A percentile compares a stretch with the other conserved stretches of the same genome.
Evolutionary conservation across 208 protist genomes (phyloP).

Genomic region (Trypanosoma platydactyli): DNA sequence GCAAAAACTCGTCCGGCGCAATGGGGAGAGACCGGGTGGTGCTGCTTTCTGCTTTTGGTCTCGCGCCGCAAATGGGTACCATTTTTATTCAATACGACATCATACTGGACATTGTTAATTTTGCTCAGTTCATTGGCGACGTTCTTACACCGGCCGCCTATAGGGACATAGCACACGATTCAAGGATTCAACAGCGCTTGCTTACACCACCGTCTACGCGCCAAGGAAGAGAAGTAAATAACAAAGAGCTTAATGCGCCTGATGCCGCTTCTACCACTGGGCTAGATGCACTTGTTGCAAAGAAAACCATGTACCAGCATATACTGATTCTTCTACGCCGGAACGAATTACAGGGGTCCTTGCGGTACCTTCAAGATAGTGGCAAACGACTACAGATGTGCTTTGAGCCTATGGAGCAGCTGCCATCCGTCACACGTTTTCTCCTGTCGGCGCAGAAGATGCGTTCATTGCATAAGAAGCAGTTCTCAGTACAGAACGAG

Average conservation of each 20-base stretch:
- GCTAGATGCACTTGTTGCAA: background rate
- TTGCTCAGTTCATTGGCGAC: conserved; percentile 58
- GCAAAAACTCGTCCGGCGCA: background rate
- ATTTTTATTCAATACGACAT: conserved; percentile 72
- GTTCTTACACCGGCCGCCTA: conserved; percentile 40
- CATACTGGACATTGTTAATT: conserved; percentile 62
- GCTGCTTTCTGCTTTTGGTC: conserved; percentile 58
- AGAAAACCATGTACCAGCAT: conserved; percentile 37
- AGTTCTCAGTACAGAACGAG: conserved; percentile 58
- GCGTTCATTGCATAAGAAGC: conserved; percentile 54
- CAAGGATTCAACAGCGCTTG: conserved; percentile 10
- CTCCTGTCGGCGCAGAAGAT: conserved; percentile 56
- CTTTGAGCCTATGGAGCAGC: conserved; percentile 22
- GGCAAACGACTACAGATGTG: conserved; percentile 28
- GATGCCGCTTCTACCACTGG: background rate
- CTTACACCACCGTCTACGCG: conserved; percentile 2
- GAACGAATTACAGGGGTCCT: conserved; percentile 47
- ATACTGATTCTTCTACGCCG: conserved; percentile 61
- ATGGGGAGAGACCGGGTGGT: conserved; percentile 43
- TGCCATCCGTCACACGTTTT: conserved; percentile 32
- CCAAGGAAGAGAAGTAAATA: conserved; percentile 1
- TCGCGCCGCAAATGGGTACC: conserved; percentile 46
- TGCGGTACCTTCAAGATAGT: conserved; percentile 32
- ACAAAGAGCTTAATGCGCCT: background rate
- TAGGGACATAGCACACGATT: conserved; percentile 4